Base-by-base conservation (phyloP, 2,329 filamentous ascomycete species). In the Fusarium subglutinans region DNA sequence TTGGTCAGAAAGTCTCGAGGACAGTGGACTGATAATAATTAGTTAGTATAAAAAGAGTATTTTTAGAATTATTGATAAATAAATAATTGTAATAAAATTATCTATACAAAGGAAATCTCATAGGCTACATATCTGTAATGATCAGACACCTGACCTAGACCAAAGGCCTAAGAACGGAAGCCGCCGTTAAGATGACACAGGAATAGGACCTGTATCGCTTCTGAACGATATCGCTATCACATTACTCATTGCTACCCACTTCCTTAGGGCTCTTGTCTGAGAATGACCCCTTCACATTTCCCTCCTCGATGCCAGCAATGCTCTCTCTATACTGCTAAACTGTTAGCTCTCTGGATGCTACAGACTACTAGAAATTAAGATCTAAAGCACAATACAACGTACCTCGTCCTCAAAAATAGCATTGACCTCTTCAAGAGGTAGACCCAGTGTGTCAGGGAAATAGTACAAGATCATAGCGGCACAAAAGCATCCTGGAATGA, bases 161-260 rank as follows among this genome's bases (percentile, higher is more conserved):
- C 43, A 8, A 26, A 3, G 8, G 4, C 43, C 8, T 3, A 7
- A 10, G 3, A 45, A 2, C 8, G 17, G 8, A 26, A 26, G 5
- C 24, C 17, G 17, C 17, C 24, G 4, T 14, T 20, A 26, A 20
- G 8, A 10, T 20, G 6, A 14, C 2, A 45, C 7, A 45, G 12
- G 8, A 20, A 45, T 20, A 20, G 8, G 24, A 12, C 12, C 24
- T 14, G 5, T 20, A 4, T 20, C 12, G 11, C 17, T 45, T 45
- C 43, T 14, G 8, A 14, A 45, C 17, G 6, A 45, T 14, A 26
- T 45, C 12, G 6, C 18, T 5, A 15, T 47, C 14, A 1, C 5
- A 22, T 48, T n/a, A 30, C 20, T 48, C 45, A 48, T 22, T n/a
- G 10, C 20, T 30, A 17, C 4, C 14, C 20, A n/a, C 26, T 30